Base-by-base conservation (phyloP, 495 filamentous ascomycete species). In the Cercophora scortea region DNA sequence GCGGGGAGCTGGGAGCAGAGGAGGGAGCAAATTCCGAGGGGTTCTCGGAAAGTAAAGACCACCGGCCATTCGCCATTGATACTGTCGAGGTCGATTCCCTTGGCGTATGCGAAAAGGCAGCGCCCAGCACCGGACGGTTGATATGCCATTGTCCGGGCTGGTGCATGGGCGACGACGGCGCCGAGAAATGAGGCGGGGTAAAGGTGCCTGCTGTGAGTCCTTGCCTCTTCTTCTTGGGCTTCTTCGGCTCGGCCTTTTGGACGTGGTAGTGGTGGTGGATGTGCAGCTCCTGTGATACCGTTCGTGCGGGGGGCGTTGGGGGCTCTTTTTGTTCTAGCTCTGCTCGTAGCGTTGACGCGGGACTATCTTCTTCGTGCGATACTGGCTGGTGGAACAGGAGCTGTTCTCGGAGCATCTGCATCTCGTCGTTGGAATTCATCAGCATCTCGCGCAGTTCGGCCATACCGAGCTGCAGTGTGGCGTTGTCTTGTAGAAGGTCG, bases 401-500 rank as follows among this genome's bases (percentile, higher is more conserved):
- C 64, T 95, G 88, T 57, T 96, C 88, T 32, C 90, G 79, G 41
- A 98, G 72, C 48, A 77, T 81, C 62, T 95, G 86, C 8, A 96
- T 90, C 65, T 96, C 92, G 60, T 95, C 85, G 62, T 96, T 94
- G n/a, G 91, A 94, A 60, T 79, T 90, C 55, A 88, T 79, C 25
- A 98, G 76, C 86, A 96, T 85, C 64, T 95, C 91, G 15, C 92
- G 78, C 35, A 98, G 71, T 67, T 98, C 92, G 50, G 89, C 80
- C 45, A 96, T 91, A 11, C 87, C 90, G 49, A 89, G 77, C 62
- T 96, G 92, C 45, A 98, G 72, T 57, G 90, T 94, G 12, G 89
- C 89, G 62, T 98, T 98, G 63, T 98, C 92, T 61, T 94, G 87
- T 36, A 98, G 69, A 43, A 98, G 90, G 60, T 96, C 92, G 62